Conservation (phyloP, 2,329 filamentous ascomycete genomes). For the Microcyclospora tardicrescens region DNA sequence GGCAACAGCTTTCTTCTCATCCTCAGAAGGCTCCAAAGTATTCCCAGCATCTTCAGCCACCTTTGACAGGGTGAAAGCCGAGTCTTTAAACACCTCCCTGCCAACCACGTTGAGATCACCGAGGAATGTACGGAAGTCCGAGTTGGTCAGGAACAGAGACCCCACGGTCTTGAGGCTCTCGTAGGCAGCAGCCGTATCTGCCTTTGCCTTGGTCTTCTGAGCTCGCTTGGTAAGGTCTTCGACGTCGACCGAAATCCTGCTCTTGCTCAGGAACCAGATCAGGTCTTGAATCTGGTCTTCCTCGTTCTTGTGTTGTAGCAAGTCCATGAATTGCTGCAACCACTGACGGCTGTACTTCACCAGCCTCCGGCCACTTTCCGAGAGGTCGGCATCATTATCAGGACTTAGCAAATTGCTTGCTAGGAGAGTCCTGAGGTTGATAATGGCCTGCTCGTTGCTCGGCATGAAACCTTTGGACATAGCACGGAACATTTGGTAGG, state of each 20-base stretch:
- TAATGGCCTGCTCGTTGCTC: conserved; percentile 69
- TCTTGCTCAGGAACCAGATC: conserved; percentile 68
- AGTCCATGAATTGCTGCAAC: conserved; percentile 67
- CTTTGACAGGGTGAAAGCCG: conserved; percentile 63
- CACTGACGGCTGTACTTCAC: conserved; percentile 59
- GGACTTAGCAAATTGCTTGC: conserved; percentile 68
- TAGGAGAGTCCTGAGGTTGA: conserved; percentile 67
- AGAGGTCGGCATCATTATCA: conserved; percentile 54
- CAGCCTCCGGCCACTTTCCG: conserved; percentile 61
- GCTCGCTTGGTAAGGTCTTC: conserved; percentile 50
- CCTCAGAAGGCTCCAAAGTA: conserved; percentile 54
- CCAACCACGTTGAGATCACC: conserved; percentile 67
- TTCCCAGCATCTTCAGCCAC: conserved; percentile 64
- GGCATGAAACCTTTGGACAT: conserved; percentile 80
- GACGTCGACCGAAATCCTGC: conserved; percentile 56
- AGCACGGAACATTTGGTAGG: conserved; percentile 81
- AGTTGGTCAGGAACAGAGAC: conserved; percentile 74
- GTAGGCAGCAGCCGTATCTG: conserved; percentile 63
- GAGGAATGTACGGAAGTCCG: conserved; percentile 77
- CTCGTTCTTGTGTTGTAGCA: conserved; percentile 70
- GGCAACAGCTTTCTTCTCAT: conserved; percentile 44
- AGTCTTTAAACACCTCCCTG: conserved; percentile 75
- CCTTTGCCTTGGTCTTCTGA: conserved; percentile 50
- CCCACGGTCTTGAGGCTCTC: conserved; percentile 72
- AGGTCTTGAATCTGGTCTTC: conserved; percentile 84